phyloP scores from a whole-genome alignment of 176 grass and related monocot species.

The Ananas comosus region DNA sequence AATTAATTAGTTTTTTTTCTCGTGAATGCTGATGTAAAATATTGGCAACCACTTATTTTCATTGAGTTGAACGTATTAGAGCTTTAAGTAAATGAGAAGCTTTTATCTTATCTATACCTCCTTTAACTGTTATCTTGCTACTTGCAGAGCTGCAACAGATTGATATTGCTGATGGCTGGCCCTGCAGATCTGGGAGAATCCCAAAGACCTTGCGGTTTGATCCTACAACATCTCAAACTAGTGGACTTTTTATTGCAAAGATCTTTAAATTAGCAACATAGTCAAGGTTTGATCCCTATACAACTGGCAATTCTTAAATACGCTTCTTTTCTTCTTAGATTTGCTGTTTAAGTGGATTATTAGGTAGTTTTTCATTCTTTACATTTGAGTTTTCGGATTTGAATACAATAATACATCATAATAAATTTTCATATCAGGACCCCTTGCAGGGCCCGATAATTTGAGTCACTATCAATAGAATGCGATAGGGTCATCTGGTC shows the following conservation, averaged over 20 bases:
- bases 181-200: conserved; percentile 54
- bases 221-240: conserved; percentile 49
- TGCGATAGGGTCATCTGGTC: too few relatives aligned
- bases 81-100: background rate
- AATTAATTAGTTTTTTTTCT: too few relatives aligned
- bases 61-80: background rate
- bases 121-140: conserved; percentile 1
- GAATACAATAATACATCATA: conserved; percentile 17
- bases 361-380: conserved; percentile 17
- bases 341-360: background rate
- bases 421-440: background rate
- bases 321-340: background rate
- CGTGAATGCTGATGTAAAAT: too few relatives aligned
- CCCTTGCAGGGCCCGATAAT: too few relatives aligned
- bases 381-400: background rate
- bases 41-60: background rate
- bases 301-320: background rate
- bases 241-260: conserved; percentile 81
- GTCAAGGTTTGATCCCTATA: conserved; percentile 7
- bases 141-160: conserved; percentile 59
- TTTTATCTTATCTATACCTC: background rate
- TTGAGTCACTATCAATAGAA: too few relatives aligned
- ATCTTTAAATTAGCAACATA: conserved; percentile 48
- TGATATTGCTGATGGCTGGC: conserved; percentile 45
- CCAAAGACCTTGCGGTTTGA: conserved; percentile 67